Evolutionary conservation across 352 stramenopile genomes (phyloP).

Genomic region (Phytopythium boreale): DNA sequence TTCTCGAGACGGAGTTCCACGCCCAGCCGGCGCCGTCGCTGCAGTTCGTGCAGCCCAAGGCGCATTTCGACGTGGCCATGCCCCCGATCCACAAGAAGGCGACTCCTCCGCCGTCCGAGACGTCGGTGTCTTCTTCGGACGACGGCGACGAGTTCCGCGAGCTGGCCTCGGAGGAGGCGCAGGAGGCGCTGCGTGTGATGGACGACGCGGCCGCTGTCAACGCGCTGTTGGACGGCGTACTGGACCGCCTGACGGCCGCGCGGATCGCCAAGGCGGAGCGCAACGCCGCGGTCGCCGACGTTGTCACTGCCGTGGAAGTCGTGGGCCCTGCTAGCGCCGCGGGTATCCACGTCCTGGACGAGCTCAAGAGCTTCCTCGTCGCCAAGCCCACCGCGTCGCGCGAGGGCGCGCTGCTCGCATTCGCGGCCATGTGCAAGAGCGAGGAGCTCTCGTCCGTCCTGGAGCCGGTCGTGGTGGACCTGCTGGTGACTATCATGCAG

Average conservation of each 20-base stretch:
- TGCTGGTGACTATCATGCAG: slow-evolving; percentile 49
- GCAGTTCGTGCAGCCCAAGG: slow-evolving; percentile 15
- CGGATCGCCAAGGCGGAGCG: slow-evolving; percentile 35
- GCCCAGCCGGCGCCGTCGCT: slow-evolving; percentile 13
- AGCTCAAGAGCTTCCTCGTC: slow-evolving; percentile 35
- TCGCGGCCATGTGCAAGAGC: slow-evolving; percentile 40
- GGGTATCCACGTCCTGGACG: slow-evolving; percentile 40
- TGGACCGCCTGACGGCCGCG: slow-evolving; percentile 39
- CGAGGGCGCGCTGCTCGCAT: slow-evolving; percentile 46
- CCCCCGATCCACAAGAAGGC: slow-evolving; percentile 19
- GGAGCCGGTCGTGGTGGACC: slow-evolving; percentile 54
- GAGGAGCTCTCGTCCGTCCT: slow-evolving; percentile 42
- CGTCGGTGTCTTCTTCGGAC: slow-evolving; percentile 32
- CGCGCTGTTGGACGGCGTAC: slow-evolving; percentile 31
- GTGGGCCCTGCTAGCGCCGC: slow-evolving; percentile 31
- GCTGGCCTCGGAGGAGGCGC: slow-evolving; percentile 42
- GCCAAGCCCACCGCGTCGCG: slow-evolving; percentile 47
- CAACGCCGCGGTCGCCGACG: slow-evolving; percentile 38
- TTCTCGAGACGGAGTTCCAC: slow-evolving; percentile 19
- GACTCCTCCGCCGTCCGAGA: slow-evolving; percentile 15
- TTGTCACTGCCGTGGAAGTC: slow-evolving; percentile 43
- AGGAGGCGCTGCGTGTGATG: slow-evolving; percentile 28
- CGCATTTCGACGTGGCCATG: slow-evolving; percentile 7
- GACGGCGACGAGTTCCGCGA: slow-evolving; percentile 34
- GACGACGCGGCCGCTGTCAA: slow-evolving; percentile 32